Base-by-base conservation (phyloP, 345 rosid species). In the rapeseed (Brassica napus) region DNA sequence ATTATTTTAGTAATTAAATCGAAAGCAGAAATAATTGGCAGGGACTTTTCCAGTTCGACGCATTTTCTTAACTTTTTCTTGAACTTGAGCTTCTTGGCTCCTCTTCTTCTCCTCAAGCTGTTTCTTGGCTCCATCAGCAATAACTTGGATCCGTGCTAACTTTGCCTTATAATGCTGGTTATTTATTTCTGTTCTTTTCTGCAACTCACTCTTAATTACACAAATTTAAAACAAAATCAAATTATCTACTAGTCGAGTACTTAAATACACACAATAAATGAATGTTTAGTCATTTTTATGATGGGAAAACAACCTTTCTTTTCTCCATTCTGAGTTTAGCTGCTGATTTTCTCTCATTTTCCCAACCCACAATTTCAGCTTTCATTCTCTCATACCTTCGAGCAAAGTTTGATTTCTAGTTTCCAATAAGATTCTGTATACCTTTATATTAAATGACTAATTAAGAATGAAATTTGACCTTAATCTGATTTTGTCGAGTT, bases 361-460 rank as follows among this genome's bases (percentile, higher is more conserved):
- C 92, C 98, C 97, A 89, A 2, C 73, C 82, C 78, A 86, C 72
- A 75, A 92, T 85, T 14, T 86, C 73, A 32, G 88, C 81, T 77
- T 85, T 89, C 83, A 77, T 69, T 58, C 84, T 88, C 81, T 92
- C 93, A 65, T 81, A 86, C 94, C 94, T 92, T 86, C 73, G 77
- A 85, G 3, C 9, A 63, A 2, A 39, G 5, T 30, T 55, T 63
- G 37, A 26, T 79, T 32, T 69, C 34, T 12, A 61, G 5, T 74
- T 34, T 0, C 5, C 35, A 8, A 61, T 26, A 73, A 47, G 1
- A 68, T 6, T 7, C 44, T 39, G 44, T 8, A 39, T 39, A 39
- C 44, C 44, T 8, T 3, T 16, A 34, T 31, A 6, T 34, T 35
- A 44, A 68, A 69, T 63, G 39, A 52, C 11, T 21, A 49, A 49